A percentile compares a stretch with the other conserved stretches of the same genome.
These are phyloP conservation scores for Cyclotella distinguenda DNA, from an alignment of 108 stramenopile species.

Conservation along the genomic window DNA sequence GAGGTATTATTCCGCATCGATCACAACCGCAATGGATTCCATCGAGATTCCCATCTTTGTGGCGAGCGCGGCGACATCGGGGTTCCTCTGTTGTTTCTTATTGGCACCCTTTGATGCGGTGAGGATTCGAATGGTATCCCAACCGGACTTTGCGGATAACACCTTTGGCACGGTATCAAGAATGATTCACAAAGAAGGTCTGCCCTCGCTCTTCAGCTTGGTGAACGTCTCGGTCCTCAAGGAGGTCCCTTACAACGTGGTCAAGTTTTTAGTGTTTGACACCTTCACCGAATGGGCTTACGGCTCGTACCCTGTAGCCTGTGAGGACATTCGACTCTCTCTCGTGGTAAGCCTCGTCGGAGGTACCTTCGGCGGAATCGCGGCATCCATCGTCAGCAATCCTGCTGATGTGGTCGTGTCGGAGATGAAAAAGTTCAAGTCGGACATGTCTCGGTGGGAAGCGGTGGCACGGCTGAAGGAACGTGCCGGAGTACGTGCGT, in stretches of 20 bases:
- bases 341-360: constrained; percentile 65
- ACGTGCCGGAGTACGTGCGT: constrained; percentile 42
- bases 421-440: constrained; percentile 73
- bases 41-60: constrained; percentile 46
- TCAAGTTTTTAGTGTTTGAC: constrained; percentile 71
- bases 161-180: constrained; percentile 51
- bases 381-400: constrained; percentile 66
- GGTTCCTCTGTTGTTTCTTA: constrained; percentile 58
- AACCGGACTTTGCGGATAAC: constrained; percentile 64
- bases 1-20: no score
- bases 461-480: constrained; percentile 43
- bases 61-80: constrained; percentile 35
- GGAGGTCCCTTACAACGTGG: constrained; percentile 38
- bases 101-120: constrained; percentile 72
- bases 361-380: constrained; percentile 65
- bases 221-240: constrained; percentile 49
- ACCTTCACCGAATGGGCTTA: constrained; percentile 54
- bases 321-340: constrained; percentile 70
- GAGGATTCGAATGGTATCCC: constrained; percentile 65
- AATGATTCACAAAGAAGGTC: constrained; percentile 65
- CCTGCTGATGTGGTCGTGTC: constrained; percentile 70
- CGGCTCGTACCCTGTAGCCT: constrained; percentile 57
- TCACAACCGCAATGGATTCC: constrained; percentile 4
- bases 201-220: constrained; percentile 59
- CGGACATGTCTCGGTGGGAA: constrained; percentile 54